These are phyloP conservation scores for Zalaria obscura DNA, from an alignment of 2,329 filamentous ascomycete genomes.

Conservation along the genomic window DNA sequence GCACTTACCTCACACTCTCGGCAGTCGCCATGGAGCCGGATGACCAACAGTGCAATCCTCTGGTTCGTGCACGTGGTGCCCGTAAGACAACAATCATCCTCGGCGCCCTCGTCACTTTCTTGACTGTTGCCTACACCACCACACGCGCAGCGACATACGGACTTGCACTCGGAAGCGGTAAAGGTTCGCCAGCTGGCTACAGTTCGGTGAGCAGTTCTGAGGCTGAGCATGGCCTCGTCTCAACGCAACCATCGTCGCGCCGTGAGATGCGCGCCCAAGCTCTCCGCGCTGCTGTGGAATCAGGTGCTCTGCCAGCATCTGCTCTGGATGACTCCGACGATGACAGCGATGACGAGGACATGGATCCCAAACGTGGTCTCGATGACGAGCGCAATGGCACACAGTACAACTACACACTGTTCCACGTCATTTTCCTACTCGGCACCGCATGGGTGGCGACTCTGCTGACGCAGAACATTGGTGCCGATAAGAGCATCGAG, in stretches of 20 bases:
- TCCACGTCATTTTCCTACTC: constrained; percentile 96
- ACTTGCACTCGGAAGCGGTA: constrained; percentile 54
- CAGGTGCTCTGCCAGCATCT: constrained; percentile 80
- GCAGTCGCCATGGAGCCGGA: constrained; percentile 98
- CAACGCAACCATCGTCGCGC: constrained; percentile 64
- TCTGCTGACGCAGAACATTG: constrained; percentile 66
- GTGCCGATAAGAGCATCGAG: constrained; percentile 46
- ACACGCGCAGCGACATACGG: constrained; percentile 90
- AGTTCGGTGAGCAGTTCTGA: constrained; percentile 51
- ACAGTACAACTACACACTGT: constrained; percentile 91
- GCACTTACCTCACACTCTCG: constrained; percentile 96
- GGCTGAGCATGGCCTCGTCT: constrained; percentile 72
- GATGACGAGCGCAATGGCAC: constrained; percentile 83
- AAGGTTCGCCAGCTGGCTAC: constrained; percentile 37
- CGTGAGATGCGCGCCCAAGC: constrained; percentile 89
- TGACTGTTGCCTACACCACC: constrained; percentile 94
- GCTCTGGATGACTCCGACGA: constrained; percentile 65
- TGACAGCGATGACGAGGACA: constrained; percentile 48
- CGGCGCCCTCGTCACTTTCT: constrained; percentile 88
- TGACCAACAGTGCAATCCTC: constrained; percentile 83
- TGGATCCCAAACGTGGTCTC: constrained; percentile 48
- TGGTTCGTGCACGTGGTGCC: constrained; percentile 73
- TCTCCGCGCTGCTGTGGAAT: constrained; percentile 80
- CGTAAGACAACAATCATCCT: constrained; percentile 83
- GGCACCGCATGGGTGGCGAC: constrained; percentile 94